phyloP scores from a whole-genome alignment of 2,329 filamentous ascomycete genomes.

The Neophaeococcomyces mojaviensis region DNA sequence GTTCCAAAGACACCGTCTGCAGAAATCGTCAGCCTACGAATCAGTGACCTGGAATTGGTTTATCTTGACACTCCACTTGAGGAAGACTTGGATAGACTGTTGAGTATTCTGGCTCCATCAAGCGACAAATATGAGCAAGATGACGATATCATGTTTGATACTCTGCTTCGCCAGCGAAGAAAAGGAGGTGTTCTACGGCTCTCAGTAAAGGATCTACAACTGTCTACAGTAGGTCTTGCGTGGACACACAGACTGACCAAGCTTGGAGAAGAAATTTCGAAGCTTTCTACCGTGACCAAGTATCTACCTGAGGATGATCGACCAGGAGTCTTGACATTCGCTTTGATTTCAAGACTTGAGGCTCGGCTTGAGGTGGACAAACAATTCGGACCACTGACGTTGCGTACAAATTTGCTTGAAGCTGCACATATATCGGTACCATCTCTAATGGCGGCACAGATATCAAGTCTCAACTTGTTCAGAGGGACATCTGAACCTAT shows the following conservation, averaged over 20 bases:
- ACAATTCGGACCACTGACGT: constrained; percentile 57
- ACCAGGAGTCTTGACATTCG: constrained; percentile 74
- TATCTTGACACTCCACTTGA: constrained; percentile 68
- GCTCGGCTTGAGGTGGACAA: constrained; percentile 57
- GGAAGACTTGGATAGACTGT: constrained; percentile 68
- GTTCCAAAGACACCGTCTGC: constrained; percentile 33
- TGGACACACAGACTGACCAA: constrained; percentile 61
- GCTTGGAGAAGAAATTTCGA: constrained; percentile 70
- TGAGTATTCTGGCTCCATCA: constrained; percentile 83
- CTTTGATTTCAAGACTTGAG: constrained; percentile 57
- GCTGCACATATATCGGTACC: constrained; percentile 78
- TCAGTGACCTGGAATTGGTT: constrained; percentile 62
- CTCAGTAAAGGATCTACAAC: constrained; percentile 56
- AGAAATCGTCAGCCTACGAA: constrained; percentile 55
- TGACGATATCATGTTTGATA: constrained; percentile 92
- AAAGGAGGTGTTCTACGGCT: constrained; percentile 77
- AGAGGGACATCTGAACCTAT: constrained; percentile 66
- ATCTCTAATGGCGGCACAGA: constrained; percentile 68
- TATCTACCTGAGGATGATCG: constrained; percentile 94
- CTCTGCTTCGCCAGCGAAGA: constrained; percentile 72
- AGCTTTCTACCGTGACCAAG: constrained; percentile 80
- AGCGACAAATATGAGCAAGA: constrained; percentile 83
- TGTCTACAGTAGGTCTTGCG: constrained; percentile 55
- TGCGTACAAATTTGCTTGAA: constrained; percentile 57
- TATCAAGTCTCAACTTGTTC: constrained; percentile 54